Evolutionary conservation across 257 asterid species (phyloP).

Genomic region (Nicotiana benthamiana): DNA sequence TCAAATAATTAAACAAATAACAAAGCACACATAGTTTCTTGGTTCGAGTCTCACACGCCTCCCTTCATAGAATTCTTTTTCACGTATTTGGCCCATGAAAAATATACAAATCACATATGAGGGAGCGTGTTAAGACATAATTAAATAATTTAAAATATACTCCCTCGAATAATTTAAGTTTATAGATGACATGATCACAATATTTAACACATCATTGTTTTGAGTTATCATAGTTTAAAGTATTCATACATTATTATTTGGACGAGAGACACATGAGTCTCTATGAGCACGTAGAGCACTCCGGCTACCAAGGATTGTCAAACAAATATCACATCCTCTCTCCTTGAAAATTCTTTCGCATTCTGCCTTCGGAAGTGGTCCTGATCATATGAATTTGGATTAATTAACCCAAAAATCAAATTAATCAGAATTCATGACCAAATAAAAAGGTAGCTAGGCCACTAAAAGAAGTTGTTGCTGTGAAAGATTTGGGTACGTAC

Average conservation of each 20-base stretch:
- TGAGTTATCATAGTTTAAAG: not conserved
- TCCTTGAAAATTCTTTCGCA: constrained; percentile 90
- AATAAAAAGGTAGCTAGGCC: not conserved
- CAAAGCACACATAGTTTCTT: not conserved
- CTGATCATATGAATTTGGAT: constrained; percentile 19
- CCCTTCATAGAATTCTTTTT: not conserved
- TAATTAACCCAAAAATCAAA: not conserved
- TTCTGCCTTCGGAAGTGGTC: constrained; percentile 89
- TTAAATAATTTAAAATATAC: not conserved
- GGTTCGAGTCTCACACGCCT: not conserved
- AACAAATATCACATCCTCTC: constrained; percentile 68
- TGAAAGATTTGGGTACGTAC: constrained; percentile 20
- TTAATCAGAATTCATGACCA: not conserved
- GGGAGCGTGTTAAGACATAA: not conserved
- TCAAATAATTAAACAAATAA: not conserved
- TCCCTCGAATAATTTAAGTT: not conserved
- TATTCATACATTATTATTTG: constrained; percentile 25
- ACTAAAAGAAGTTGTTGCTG: not conserved
- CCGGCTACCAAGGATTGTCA: constrained; percentile 43
- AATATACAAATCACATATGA: too few relatives aligned
- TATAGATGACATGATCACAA: too few relatives aligned
- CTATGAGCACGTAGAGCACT: constrained; percentile 45
- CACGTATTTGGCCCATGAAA: not conserved
- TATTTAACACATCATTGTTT: not conserved
- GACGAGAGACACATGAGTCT: constrained; percentile 60